Base-by-base conservation (phyloP, 495 filamentous ascomycete species). In the Neurospora tetrasperma region DNA sequence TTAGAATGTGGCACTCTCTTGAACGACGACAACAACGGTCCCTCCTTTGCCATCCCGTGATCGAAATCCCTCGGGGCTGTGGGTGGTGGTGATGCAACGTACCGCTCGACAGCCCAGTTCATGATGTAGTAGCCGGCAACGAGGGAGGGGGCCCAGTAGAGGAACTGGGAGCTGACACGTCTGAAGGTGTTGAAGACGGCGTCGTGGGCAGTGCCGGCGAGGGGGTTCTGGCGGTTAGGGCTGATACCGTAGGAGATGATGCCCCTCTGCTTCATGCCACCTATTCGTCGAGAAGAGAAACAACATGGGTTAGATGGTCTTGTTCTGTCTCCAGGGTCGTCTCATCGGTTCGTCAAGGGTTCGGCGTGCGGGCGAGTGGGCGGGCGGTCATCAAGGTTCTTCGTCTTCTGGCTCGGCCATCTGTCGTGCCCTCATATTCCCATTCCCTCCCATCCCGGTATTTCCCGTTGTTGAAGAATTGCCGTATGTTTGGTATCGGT, bases 101-200 rank as follows among this genome's bases (percentile, higher is more conserved):
- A 96, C 94, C 89, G 86, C 80, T 93, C 89, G 79, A 89, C 88
- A 71, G 94, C 94, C 94, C 94, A 97, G 79, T 92, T 85, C 90
- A 97, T 91, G 73, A 87, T 76, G 74, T 89, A 85, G 84, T 97
- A 97, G 73, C 88, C 92, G 75, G 85, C 78, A 73, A 94, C 74
- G 76, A 96, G 84, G 42, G 94, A 91, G 42, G 94, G 93, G n/a
- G 86, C 86, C 79, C 92, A 86, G 86, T 94, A 97, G 75, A 97
- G 86, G 75, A 91, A 87, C 86, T 97, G 92, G 71, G 85, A 79
- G 76, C 84, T 83, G 77, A 87, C 84, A 70, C 88, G 83, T 74
- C 89, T 84, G 81, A 84, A 89, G 48, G 85, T 86, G 84, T 91
- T 90, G 88, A 90, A 90, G 84, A 90, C 70, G 74, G 84, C 84